phyloP scores from a whole-genome alignment of 2,329 filamentous ascomycete species.

The Aspergillus sp. region DNA sequence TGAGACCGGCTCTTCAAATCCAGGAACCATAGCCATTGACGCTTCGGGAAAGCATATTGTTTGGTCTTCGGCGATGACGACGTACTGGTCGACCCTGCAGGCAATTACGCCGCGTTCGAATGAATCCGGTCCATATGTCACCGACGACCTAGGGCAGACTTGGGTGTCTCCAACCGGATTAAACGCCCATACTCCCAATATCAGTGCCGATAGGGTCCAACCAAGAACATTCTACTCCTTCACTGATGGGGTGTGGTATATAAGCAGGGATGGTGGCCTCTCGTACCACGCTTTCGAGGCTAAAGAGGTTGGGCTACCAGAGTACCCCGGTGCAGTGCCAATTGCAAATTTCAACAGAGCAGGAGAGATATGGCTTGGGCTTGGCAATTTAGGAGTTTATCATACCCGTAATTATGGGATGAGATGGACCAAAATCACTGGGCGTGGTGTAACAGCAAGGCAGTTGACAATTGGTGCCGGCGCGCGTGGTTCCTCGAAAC shows the following conservation, averaged over 20 bases:
- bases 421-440: conserved; percentile 5
- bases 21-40: conserved; percentile 14
- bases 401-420: conserved; percentile 14
- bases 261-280: conserved; percentile 15
- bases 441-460: conserved; percentile 4
- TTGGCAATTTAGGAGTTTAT: conserved; percentile 12
- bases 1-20: conserved; percentile 8
- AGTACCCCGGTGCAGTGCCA: conserved; percentile 7
- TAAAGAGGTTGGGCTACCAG: conserved; percentile 9
- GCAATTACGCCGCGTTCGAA: conserved; percentile 4
- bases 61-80: conserved; percentile 13
- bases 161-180: conserved; percentile 15
- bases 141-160: conserved; percentile 10
- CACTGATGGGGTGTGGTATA: conserved; percentile 9
- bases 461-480: conserved; percentile 7
- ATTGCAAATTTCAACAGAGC: conserved; percentile 14
- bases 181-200: conserved; percentile 10
- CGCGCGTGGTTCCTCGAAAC: conserved; percentile 2
- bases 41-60: conserved; percentile 16
- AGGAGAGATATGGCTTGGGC: conserved; percentile 16
- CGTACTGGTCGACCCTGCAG: conserved; percentile 9
- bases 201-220: conserved; percentile 15
- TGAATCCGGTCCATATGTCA: conserved; percentile 13
- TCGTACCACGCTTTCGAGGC: conserved; percentile 10
- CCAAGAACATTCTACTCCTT: conserved; percentile 17